Conservation (phyloP, 202 grass and related monocot genomes). For the Setaria viridis region DNA sequence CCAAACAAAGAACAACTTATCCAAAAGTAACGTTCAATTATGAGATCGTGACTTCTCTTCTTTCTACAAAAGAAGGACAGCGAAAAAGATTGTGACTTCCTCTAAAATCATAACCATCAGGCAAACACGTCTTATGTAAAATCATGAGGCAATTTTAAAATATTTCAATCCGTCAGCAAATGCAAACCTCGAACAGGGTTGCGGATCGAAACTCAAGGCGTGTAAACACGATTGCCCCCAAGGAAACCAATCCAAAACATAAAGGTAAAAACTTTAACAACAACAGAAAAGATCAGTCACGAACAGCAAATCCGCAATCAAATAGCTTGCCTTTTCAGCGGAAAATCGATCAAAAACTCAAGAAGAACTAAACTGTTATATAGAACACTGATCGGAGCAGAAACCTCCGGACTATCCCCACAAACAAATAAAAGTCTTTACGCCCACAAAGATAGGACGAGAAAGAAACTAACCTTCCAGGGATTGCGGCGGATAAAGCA, state of each 20-base stretch:
- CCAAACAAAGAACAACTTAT: constrained; percentile 2
- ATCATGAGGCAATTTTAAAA: background rate
- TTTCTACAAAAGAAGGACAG: background rate
- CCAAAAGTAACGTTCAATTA: background rate
- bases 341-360: background rate
- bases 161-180: background rate
- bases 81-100: background rate
- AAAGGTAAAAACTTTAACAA: background rate
- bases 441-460: background rate
- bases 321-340: background rate
- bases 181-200: constrained; percentile 11
- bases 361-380: background rate
- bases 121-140: background rate
- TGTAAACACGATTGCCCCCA: background rate
- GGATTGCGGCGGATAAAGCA: background rate
- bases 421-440: background rate
- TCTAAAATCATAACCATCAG: background rate
- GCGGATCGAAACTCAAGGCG: background rate
- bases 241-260: background rate
- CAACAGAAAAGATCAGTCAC: background rate
- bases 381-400: background rate
- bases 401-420: background rate
- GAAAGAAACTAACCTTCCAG: constrained; percentile 31
- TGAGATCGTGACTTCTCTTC: constrained; percentile 1
- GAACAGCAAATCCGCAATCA: background rate